These are phyloP conservation scores for Suillus clintonianus DNA, from an alignment of 768 basidiomycete species.

Conservation along the genomic window DNA sequence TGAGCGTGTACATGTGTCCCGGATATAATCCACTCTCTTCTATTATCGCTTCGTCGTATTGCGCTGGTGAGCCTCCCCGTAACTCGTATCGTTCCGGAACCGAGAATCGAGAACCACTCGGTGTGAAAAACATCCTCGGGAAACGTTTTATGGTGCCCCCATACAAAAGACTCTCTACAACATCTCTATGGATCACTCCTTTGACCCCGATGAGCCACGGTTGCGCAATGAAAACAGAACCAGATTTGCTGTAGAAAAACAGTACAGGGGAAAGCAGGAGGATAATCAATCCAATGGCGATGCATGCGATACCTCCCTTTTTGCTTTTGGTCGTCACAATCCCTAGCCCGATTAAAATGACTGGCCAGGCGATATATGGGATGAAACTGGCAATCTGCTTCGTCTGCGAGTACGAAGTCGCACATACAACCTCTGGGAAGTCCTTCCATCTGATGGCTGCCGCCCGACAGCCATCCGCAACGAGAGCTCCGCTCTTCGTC, in stretches of 20 bases:
- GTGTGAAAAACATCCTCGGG: background rate
- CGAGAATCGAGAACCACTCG: background rate
- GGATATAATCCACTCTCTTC: background rate
- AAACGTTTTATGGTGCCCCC: slow-evolving; percentile 7
- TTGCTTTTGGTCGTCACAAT: background rate
- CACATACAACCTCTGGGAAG: slow-evolving; percentile 14
- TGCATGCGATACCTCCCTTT: background rate
- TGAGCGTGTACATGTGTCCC: background rate
- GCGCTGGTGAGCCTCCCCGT: background rate
- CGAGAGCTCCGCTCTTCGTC: slow-evolving; percentile 13
- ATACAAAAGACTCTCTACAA: slow-evolving; percentile 11
- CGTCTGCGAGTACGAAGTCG: slow-evolving; percentile 5
- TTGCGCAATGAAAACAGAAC: slow-evolving; percentile 12
- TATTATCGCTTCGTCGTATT: background rate
- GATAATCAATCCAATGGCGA: background rate
- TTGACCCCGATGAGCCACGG: slow-evolving; percentile 23
- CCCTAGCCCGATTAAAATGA: slow-evolving; percentile 1
- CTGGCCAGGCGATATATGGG: slow-evolving; percentile 10
- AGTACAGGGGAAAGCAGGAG: slow-evolving; percentile 8
- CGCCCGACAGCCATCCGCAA: slow-evolving; percentile 18
- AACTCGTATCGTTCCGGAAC: background rate
- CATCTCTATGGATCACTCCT: slow-evolving; percentile 11
- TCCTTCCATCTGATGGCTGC: slow-evolving; percentile 20
- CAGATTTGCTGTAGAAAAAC: slow-evolving; percentile 12
- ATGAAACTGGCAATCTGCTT: slow-evolving; percentile 4